phyloP scores from a whole-genome alignment of 768 basidiomycete species.

The Inosperma sp. region DNA sequence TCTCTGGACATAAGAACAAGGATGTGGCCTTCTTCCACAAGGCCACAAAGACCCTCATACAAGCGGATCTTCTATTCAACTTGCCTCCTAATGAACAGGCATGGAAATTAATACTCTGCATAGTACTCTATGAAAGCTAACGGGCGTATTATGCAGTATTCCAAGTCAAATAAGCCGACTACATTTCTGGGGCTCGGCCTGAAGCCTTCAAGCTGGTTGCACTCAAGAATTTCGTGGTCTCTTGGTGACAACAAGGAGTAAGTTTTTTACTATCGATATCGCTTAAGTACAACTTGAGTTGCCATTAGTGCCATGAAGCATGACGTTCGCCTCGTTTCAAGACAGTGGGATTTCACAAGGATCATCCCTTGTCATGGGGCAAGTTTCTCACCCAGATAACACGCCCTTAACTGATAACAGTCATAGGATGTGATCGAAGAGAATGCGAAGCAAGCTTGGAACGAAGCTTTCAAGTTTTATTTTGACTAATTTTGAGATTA shows the following conservation, averaged over 20 bases:
- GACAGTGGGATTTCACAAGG: constrained; percentile 70
- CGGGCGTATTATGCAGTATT: constrained; percentile 28
- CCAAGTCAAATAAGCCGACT: constrained; percentile 31
- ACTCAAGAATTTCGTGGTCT: constrained; percentile 31
- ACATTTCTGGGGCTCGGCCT: constrained; percentile 26
- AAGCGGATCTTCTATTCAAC: constrained; percentile 83
- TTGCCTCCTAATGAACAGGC: constrained; percentile 76
- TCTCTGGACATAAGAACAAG: constrained; percentile 66
- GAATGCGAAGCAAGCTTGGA: constrained; percentile 54
- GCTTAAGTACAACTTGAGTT: not conserved
- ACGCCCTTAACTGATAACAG: too few relatives aligned
- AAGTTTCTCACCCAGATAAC: too few relatives aligned
- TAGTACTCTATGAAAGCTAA: not conserved
- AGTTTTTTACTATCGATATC: constrained; percentile 17
- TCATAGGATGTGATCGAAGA: constrained; percentile 64
- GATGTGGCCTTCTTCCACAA: constrained; percentile 82
- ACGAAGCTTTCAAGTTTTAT: constrained; percentile 34
- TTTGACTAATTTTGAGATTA: not conserved
- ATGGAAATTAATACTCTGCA: not conserved
- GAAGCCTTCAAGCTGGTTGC: constrained; percentile 35
- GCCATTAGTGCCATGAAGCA: constrained; percentile 48
- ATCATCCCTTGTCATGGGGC: constrained; percentile 71
- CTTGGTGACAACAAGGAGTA: constrained; percentile 37
- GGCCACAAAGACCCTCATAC: constrained; percentile 64
- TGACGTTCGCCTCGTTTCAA: constrained; percentile 58